Evolutionary conservation across 352 stramenopile species (phyloP), one percentile per base, ranked within the genome.

Genomic region (Peronospora farinosa): DNA sequence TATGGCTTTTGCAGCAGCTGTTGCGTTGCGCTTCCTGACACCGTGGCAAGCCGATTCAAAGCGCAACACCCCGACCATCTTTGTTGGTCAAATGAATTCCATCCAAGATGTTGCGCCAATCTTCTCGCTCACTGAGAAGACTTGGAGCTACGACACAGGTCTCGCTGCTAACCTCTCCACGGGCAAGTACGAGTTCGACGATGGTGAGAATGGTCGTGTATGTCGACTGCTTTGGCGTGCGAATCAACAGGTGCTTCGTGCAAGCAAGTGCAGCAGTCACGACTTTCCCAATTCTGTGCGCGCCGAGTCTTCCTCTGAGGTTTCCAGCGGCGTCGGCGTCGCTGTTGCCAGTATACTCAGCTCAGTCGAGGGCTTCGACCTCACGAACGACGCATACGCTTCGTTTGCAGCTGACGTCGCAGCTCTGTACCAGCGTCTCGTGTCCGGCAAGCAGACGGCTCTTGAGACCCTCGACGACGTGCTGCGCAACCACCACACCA

Each of bases 171-270:
- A 87, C 41, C n/a, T 80, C 7, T 60, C 53, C 4, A 70, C 66
- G n/a, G 76, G 73, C n/a, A 72, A 65, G 40, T 87, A 87, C 50
- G 69, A 82, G 32, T 87, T 87, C 41, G 15, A 7, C 1, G 76
- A 87, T 42, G 76, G 67, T 11, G 64, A 69, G 5, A 40, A 49
- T 0, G 71, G 76, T n/a, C n/a, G n/a, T n/a, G n/a, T n/a, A n/a
- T n/a, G n/a, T n/a, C 47, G 30, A 11, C 8, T 69, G 9, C 59
- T 81, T 6, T 65, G 51, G 42, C 48, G 45, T 16, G 46, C 44
- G 4, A 71, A 54, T 28, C 41, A 61, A 21, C 35, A 74, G 15
- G 61, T 65, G 15, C 28, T 72, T 10, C 39, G 16, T 9, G 57
- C 60, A 5, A 63, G 57, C 53, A 69, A 76, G 60, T 72, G 54